Conservation (phyloP, 169 alveolate species). For the Plasmodium ovale region DNA sequence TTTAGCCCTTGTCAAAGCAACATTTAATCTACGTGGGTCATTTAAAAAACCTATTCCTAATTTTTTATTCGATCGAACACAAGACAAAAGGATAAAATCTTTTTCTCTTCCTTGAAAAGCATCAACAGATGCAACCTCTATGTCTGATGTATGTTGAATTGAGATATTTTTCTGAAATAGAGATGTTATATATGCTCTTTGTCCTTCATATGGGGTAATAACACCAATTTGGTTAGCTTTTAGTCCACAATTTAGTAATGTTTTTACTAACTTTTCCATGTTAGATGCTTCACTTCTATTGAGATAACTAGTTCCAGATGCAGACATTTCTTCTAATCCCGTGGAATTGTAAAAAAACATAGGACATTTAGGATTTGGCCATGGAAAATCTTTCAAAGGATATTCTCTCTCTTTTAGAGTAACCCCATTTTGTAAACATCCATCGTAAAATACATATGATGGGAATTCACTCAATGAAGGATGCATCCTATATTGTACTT, state of each 20-base stretch:
- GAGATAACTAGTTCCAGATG: constrained; percentile 84
- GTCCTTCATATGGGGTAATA: constrained; percentile 97
- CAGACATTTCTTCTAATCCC: constrained; percentile 86
- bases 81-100: constrained; percentile 91
- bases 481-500: constrained; percentile 97
- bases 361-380: constrained; percentile 90
- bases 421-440: constrained; percentile 94
- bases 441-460: constrained; percentile 94
- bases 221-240: constrained; percentile 92
- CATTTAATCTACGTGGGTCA: constrained; percentile 94
- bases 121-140: constrained; percentile 90
- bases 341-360: constrained; percentile 89
- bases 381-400: constrained; percentile 82
- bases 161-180: constrained; percentile 79
- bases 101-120: constrained; percentile 94
- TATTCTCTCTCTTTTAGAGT: constrained; percentile 90
- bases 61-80: constrained; percentile 90
- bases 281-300: constrained; percentile 84
- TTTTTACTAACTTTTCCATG: constrained; percentile 81
- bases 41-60: constrained; percentile 91
- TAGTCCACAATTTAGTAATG: constrained; percentile 76
- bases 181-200: constrained; percentile 90
- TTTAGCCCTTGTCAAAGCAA: constrained; percentile 94
- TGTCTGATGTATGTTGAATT: constrained; percentile 79
- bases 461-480: constrained; percentile 96